These are phyloP conservation scores for Diaporthe australafricana DNA, from an alignment of 2,329 filamentous ascomycete species.

Conservation along the genomic window DNA sequence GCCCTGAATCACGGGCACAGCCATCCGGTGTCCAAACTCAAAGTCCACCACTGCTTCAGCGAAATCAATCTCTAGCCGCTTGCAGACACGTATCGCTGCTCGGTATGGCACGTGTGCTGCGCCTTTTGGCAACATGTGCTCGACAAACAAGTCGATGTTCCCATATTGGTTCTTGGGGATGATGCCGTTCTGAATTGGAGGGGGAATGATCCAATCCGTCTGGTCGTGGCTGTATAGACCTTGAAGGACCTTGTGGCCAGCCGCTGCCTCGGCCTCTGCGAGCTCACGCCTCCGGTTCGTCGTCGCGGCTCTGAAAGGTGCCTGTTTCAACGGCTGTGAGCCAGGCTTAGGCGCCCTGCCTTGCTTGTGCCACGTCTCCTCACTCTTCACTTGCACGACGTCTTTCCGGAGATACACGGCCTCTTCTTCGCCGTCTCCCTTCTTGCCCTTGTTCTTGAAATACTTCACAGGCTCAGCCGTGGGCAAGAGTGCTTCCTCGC, in stretches of 20 bases:
- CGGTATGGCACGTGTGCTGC: slow-evolving; percentile 86
- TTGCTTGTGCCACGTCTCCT: slow-evolving; percentile 98
- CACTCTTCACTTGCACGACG: slow-evolving; percentile 86
- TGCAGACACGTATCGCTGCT: slow-evolving; percentile 83
- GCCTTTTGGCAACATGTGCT: slow-evolving; percentile 87
- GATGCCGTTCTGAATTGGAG: slow-evolving; percentile 83
- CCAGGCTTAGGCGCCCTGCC: slow-evolving; percentile 80
- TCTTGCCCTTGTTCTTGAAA: slow-evolving; percentile 82
- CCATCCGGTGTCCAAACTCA: slow-evolving; percentile 94
- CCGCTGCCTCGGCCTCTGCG: slow-evolving; percentile 83
- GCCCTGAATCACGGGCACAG: slow-evolving; percentile 90
- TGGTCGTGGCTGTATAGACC: slow-evolving; percentile 86
- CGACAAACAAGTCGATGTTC: slow-evolving; percentile 95
- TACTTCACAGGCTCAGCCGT: slow-evolving; percentile 76
- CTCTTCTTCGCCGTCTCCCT: slow-evolving; percentile 77
- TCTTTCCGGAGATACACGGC: slow-evolving; percentile 85
- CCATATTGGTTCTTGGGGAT: slow-evolving; percentile 96
- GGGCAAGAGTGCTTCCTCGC: slow-evolving; percentile 87
- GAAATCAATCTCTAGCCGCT: slow-evolving; percentile 85
- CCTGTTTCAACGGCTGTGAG: slow-evolving; percentile 82
- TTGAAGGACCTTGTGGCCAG: slow-evolving; percentile 86
- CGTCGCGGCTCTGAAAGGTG: slow-evolving; percentile 92
- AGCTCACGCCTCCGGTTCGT: slow-evolving; percentile 88
- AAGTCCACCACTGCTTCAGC: slow-evolving; percentile 97
- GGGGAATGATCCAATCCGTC: slow-evolving; percentile 95